These are phyloP conservation scores for Pestalotiopsis sp. DNA, from an alignment of 2,329 filamentous ascomycete species.

Conservation along the genomic window DNA sequence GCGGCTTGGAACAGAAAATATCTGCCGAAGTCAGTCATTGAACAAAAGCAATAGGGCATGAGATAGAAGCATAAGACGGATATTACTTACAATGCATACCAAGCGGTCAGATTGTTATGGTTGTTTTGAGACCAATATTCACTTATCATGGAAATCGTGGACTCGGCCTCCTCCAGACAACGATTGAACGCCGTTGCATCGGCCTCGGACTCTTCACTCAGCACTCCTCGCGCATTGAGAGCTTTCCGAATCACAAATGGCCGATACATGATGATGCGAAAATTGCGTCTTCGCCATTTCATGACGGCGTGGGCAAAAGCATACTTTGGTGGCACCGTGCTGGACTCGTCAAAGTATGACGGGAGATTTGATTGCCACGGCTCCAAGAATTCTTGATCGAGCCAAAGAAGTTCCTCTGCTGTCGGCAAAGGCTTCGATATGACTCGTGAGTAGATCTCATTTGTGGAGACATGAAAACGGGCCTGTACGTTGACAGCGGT, in stretches of 20 bases:
- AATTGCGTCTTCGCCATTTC: conserved; percentile 45
- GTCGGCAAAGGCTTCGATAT: conserved; percentile 47
- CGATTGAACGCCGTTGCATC: conserved; percentile 32
- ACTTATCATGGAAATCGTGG: conserved; percentile 40
- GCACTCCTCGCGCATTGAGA: conserved; percentile 25
- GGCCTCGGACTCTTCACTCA: conserved; percentile 17
- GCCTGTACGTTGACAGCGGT: conserved; percentile 46
- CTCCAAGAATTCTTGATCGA: conserved; percentile 42
- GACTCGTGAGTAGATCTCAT: conserved; percentile 46
- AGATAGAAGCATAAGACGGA: not conserved
- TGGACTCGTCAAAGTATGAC: conserved; percentile 36
- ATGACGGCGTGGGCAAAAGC: conserved; percentile 43
- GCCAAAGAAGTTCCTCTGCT: conserved; percentile 40
- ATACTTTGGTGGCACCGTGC: conserved; percentile 36
- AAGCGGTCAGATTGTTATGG: conserved; percentile 42
- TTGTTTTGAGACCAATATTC: conserved; percentile 39
- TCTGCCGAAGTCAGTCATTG: conserved; percentile 21
- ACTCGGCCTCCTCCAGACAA: conserved; percentile 44
- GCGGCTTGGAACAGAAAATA: conserved; percentile 54
- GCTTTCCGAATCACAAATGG: conserved; percentile 46
- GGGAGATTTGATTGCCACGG: conserved; percentile 40
- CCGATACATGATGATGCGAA: conserved; percentile 50
- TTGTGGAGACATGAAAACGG: conserved; percentile 46
- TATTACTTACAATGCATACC: conserved; percentile 41
- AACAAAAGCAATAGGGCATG: not conserved